A percentile compares a stretch with the other conserved stretches of the same genome.
phyloP scores from a whole-genome alignment of 176 grass and related monocot species.

The Leersia perrieri region DNA sequence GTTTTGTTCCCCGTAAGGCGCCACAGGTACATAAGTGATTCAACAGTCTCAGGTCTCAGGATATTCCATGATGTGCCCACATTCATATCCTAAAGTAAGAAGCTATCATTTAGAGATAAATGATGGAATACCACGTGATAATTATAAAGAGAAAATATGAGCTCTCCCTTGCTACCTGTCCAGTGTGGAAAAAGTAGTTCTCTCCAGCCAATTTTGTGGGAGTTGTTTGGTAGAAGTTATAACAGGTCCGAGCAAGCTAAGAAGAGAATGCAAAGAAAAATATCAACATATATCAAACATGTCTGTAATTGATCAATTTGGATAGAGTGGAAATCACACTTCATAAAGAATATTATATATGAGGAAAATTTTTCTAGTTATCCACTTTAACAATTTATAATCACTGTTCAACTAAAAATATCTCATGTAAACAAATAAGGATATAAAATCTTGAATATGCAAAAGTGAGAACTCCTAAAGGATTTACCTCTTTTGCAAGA shows the following conservation, averaged over 20 bases:
- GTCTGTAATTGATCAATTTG: constrained; percentile 1
- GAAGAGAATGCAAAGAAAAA: neutral
- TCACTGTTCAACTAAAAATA: neutral
- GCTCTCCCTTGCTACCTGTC: constrained; percentile 49
- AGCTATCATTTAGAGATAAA: constrained; percentile 24
- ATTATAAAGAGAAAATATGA: constrained; percentile 18
- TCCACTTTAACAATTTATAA: neutral
- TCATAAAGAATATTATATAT: neutral
- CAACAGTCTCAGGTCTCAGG: constrained; percentile 93
- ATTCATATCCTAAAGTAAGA: constrained; percentile 68
- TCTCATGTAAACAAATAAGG: neutral
- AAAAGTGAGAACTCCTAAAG: neutral
- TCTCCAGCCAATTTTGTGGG: constrained; percentile 96
- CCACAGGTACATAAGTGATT: constrained; percentile 95
- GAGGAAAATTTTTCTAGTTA: neutral
- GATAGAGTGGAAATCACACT: neutral
- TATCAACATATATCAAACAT: constrained; percentile 24
- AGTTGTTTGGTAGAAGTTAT: constrained; percentile 98
- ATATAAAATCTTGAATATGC: constrained; percentile 14
- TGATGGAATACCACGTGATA: neutral
- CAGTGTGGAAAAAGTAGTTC: constrained; percentile 80
- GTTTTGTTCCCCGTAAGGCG: constrained; percentile 94
- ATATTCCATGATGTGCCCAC: constrained; percentile 99
- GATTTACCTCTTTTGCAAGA: constrained; percentile 88
- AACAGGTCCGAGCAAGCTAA: constrained; percentile 94